These are phyloP conservation scores for Lecanicillium sp. DNA, from an alignment of 2,329 filamentous ascomycete species.

Conservation along the genomic window DNA sequence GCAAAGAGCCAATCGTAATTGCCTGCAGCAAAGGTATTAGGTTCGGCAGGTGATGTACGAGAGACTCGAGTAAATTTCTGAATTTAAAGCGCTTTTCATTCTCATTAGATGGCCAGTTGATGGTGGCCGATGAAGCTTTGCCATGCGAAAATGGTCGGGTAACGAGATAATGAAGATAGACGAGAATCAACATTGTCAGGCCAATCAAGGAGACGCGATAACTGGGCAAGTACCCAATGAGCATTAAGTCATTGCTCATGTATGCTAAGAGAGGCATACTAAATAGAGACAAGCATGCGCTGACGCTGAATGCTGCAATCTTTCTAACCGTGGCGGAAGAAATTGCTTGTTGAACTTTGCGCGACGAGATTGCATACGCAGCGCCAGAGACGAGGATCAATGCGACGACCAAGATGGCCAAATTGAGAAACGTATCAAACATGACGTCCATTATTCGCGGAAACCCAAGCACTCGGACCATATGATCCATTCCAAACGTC, in stretches of 20 bases:
- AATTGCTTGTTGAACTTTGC: background rate
- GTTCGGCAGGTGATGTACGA: conserved; percentile 2
- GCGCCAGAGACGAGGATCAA: conserved; percentile 1
- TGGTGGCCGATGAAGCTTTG: no score
- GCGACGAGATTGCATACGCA: background rate
- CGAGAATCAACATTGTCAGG: conserved; percentile 1
- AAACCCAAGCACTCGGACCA: conserved; percentile 5
- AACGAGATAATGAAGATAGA: background rate
- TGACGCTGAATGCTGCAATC: conserved; percentile 1
- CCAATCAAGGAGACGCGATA: conserved; percentile 1
- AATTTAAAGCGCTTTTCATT: no score
- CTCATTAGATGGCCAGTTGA: no score
- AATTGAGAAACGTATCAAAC: conserved; percentile 6
- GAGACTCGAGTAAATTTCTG: background rate
- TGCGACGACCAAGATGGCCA: conserved; percentile 1
- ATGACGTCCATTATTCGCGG: conserved; percentile 4
- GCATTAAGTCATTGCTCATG: conserved; percentile 7
- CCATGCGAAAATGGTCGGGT: background rate
- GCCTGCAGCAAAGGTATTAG: conserved; percentile 6
- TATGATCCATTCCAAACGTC: conserved; percentile 4
- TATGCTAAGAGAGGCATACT: conserved; percentile 7
- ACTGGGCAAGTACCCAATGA: conserved; percentile 5
- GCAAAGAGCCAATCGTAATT: conserved; percentile 3
- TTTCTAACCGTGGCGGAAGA: background rate
- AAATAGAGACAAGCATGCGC: conserved; percentile 5